phyloP scores from a whole-genome alignment of 805 yeast genomes.

The Spencermartinsiella europaea region DNA sequence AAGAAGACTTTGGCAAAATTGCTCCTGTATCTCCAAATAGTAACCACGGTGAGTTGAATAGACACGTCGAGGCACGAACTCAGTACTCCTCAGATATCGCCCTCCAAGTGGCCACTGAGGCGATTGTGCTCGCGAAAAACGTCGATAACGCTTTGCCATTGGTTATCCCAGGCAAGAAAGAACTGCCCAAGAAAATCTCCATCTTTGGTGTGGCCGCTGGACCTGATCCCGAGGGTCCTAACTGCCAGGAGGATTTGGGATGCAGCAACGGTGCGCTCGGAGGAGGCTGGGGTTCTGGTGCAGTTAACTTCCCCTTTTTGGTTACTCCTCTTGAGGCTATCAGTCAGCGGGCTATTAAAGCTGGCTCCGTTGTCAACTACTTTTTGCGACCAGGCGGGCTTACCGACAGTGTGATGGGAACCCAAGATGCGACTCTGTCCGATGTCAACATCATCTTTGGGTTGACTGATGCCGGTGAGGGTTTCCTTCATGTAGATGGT shows the following conservation, averaged over 20 bases:
- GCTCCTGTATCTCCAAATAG: slow-evolving; percentile 41
- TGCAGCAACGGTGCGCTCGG: slow-evolving; percentile 51
- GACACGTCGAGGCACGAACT: slow-evolving; percentile 50
- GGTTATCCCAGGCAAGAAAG: slow-evolving; percentile 37
- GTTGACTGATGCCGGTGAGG: slow-evolving; percentile 54
- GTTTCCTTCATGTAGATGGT: slow-evolving; percentile 51
- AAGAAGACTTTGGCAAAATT: slow-evolving; percentile 39
- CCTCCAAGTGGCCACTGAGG: slow-evolving; percentile 51
- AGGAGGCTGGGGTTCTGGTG: slow-evolving; percentile 63
- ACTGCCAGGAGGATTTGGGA: slow-evolving; percentile 46
- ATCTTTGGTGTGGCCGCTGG: slow-evolving; percentile 53
- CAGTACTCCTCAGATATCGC: slow-evolving; percentile 44
- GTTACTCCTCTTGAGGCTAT: slow-evolving; percentile 58
- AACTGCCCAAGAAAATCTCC: slow-evolving; percentile 32
- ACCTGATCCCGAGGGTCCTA: slow-evolving; percentile 46
- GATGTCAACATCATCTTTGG: slow-evolving; percentile 54
- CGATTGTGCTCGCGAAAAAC: slow-evolving; percentile 52
- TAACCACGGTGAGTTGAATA: slow-evolving; percentile 48
- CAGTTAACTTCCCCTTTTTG: slow-evolving; percentile 50
- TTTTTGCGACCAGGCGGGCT: slow-evolving; percentile 42
- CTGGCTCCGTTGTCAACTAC: slow-evolving; percentile 43
- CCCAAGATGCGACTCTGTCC: slow-evolving; percentile 43
- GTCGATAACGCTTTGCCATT: slow-evolving; percentile 50
- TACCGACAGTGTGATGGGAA: slow-evolving; percentile 34
- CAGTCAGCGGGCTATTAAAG: slow-evolving; percentile 40